Conservation (phyloP, 1,284 basidiomycete genomes). For the Erythrobasidium hasegawianum region DNA sequence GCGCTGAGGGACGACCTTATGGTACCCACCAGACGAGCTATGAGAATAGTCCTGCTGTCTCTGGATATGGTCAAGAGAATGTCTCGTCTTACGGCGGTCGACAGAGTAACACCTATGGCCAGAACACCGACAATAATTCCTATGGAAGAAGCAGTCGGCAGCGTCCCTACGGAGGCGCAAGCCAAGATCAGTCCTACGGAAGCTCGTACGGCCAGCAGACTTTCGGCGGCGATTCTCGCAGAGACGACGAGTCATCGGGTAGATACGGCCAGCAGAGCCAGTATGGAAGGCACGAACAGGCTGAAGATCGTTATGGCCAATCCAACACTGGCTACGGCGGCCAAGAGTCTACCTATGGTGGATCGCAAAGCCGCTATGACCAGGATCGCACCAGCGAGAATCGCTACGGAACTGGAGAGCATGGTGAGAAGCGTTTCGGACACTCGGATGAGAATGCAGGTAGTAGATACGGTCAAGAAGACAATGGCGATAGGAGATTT, state of each 20-base stretch:
- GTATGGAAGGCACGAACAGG: neutral
- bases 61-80: neutral
- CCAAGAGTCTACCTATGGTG: neutral
- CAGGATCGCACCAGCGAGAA: neutral
- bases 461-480: neutral
- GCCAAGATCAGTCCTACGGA: too few species aligned
- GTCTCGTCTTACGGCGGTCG: neutral
- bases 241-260: too few species aligned
- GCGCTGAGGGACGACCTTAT: too few species aligned
- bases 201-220: too few species aligned
- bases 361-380: neutral
- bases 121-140: neutral
- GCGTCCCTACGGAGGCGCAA: neutral
- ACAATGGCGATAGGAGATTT: neutral
- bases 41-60: constrained; percentile 2
- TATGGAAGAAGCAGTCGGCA: neutral
- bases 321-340: neutral
- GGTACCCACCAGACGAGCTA: neutral
- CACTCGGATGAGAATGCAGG: neutral
- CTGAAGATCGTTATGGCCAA: neutral
- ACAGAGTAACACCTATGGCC: neutral
- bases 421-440: neutral
- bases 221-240: too few species aligned
- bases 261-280: neutral
- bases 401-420: neutral